Evolutionary conservation across 192 early-diverging fungal species (phyloP).

Genomic region (Backusella parvicylindrica): DNA sequence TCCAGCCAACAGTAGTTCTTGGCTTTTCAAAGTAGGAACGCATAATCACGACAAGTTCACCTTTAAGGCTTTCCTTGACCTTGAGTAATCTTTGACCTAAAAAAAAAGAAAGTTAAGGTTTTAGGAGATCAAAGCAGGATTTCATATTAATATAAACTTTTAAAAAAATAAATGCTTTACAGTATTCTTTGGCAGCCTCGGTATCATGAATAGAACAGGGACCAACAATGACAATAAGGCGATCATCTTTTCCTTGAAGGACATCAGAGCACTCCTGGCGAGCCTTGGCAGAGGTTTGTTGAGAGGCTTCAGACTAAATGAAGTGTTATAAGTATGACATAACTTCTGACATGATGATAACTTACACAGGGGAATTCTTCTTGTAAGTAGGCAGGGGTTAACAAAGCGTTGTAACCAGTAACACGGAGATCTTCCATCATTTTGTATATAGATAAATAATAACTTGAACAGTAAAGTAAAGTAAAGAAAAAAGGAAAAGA

Average conservation of each 20-base stretch:
- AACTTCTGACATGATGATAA: no score
- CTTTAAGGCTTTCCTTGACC: constrained; percentile 44
- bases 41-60: constrained; percentile 77
- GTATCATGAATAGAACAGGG: constrained; percentile 87
- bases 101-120: neutral
- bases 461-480: neutral
- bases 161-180: constrained; percentile 24
- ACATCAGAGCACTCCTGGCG: constrained; percentile 65
- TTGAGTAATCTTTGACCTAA: constrained; percentile 20
- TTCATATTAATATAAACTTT: neutral
- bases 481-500: neutral
- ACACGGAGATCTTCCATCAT: constrained; percentile 84
- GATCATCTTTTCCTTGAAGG: constrained; percentile 70
- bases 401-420: constrained; percentile 80
- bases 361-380: constrained; percentile 75
- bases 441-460: neutral
- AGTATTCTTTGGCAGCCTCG: constrained; percentile 74
- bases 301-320: constrained; percentile 25
- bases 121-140: neutral
- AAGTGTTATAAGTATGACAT: neutral
- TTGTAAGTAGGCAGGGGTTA: constrained; percentile 87
- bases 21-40: constrained; percentile 89
- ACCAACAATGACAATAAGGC: constrained; percentile 80
- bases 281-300: constrained; percentile 40
- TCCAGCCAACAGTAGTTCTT: constrained; percentile 87